Percentiles rank a stretch among this genome's conserved stretches.
These are phyloP conservation scores for Rhizoclosmatium sp. DNA, from an alignment of 192 early-diverging fungal species.

Conservation along the genomic window DNA sequence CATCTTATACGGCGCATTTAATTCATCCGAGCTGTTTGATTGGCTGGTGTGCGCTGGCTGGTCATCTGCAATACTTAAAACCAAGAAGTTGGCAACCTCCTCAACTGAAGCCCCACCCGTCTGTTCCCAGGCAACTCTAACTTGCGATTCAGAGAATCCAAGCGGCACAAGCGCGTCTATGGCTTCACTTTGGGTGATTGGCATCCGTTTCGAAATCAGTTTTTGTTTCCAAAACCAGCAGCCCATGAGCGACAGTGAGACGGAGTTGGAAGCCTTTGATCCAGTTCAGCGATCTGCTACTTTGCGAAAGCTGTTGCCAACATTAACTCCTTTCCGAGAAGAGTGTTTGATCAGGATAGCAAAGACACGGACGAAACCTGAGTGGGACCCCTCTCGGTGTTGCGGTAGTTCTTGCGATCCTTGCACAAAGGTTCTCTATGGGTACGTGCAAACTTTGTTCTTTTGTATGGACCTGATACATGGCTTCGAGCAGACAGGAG, in stretches of 20 bases:
- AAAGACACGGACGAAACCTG: background rate
- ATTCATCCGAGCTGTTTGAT: background rate
- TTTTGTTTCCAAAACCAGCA: background rate
- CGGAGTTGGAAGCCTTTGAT: slow-evolving; percentile 18
- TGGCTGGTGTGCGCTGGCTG: background rate
- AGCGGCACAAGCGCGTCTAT: slow-evolving; percentile 6
- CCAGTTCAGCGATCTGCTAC: slow-evolving; percentile 3
- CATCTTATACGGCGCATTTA: slow-evolving; percentile 21
- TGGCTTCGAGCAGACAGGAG: slow-evolving; percentile 2
- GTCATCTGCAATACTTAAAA: background rate
- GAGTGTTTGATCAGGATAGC: slow-evolving; percentile 1
- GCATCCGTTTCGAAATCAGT: background rate
- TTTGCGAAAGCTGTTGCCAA: slow-evolving; percentile 18
- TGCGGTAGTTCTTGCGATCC: slow-evolving; percentile 22
- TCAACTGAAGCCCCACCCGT: slow-evolving; percentile 1
- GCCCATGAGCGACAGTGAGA: background rate
- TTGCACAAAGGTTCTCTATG: slow-evolving; percentile 4
- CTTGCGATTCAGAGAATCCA: slow-evolving; percentile 4
- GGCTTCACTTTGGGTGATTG: background rate
- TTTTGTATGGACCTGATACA: too few species aligned
- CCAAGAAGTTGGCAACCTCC: background rate
- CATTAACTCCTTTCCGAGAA: slow-evolving; percentile 10
- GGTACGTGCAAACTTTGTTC: background rate
- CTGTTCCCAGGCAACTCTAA: background rate
- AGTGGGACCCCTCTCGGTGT: background rate